Evolutionary conservation across 768 basidiomycete species (phyloP), one percentile per base, ranked within the genome.

Genomic region (Pulveroboletus sp.): DNA sequence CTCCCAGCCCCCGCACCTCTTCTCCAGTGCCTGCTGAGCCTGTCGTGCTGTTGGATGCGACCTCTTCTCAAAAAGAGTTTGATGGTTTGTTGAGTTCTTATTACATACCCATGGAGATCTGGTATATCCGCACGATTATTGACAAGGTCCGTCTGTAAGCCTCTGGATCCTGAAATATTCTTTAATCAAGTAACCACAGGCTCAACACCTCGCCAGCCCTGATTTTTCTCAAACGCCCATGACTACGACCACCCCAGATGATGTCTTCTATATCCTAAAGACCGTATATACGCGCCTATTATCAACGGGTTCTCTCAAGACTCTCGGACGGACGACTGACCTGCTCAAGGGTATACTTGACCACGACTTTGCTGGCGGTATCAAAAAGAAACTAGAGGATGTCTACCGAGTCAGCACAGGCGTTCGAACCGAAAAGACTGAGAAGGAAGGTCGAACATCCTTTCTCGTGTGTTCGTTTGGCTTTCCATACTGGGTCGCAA

Each of bases 251-350:
- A 83, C 82, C 0, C 90, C 91, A 0, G 96, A 99, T 66, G 96
- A 98, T 58, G 88, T 86, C 2, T 99, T 98, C 71, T 99, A 96
- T 69, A 86, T 99, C 50, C 74, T 98, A 51, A 97, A 96, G 67
- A 76, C 83, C 7, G 85, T 94, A 3, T 74, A 93, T 5, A 74
- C 80, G 17, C 81, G 96, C 10, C 69, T 93, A 30, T 64, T 96
- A 15, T 86, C 89, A 0, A 86, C 88, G 0, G 92, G 91, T 0
- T 86, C 86, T 3, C 55, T 82, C 4, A 62, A 66, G 6, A 79
- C 77, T 3, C 74, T 91, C 2, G 73, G 80, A 51, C 74, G 72
- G 26, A 83, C 83, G 46, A 71, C 84, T 3, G 76, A 78, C 12
- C 80, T 77, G 39, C 71, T 96, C 15, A 76, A 79, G 44, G 85